phyloP scores from a whole-genome alignment of 2,329 filamentous ascomycete species.

The Peltaster fructicola region DNA sequence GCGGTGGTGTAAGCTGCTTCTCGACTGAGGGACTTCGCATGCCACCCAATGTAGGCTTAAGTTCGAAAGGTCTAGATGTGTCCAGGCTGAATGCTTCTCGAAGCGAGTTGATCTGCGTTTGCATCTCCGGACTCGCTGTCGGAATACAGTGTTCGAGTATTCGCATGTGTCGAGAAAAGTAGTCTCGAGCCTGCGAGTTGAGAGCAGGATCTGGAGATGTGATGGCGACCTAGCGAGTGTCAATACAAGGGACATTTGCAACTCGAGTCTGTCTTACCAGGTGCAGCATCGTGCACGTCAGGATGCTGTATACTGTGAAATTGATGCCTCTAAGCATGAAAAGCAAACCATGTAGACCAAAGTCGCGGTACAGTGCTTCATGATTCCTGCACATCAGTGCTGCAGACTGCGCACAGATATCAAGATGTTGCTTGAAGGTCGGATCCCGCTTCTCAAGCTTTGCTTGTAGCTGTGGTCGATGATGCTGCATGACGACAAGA shows the following conservation, averaged over 20 bases:
- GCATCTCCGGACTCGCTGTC: constrained; percentile 71
- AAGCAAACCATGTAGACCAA: constrained; percentile 61
- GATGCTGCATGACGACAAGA: constrained; percentile 67
- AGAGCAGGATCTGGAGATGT: constrained; percentile 84
- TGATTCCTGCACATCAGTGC: constrained; percentile 74
- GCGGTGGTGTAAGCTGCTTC: constrained; percentile 7
- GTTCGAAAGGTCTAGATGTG: constrained; percentile 63
- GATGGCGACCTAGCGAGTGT: constrained; percentile 53
- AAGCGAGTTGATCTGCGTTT: constrained; percentile 75
- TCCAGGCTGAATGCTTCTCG: constrained; percentile 85
- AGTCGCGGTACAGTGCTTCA: constrained; percentile 61
- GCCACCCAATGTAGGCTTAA: constrained; percentile 56
- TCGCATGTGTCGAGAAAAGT: constrained; percentile 85
- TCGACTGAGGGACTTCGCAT: constrained; percentile 48
- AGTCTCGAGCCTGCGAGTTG: constrained; percentile 68
- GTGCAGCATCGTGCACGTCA: constrained; percentile 86
- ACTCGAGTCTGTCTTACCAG: constrained; percentile 44
- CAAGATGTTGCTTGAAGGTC: constrained; percentile 76
- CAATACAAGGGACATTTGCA: constrained; percentile 8
- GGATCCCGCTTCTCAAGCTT: constrained; percentile 63
- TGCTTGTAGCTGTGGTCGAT: constrained; percentile 62
- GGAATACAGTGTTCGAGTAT: constrained; percentile 72
- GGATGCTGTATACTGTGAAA: constrained; percentile 81
- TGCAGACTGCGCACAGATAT: constrained; percentile 67
- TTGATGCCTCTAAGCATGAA: constrained; percentile 91